These are phyloP conservation scores for Abortiporus biennis DNA, from an alignment of 1,284 basidiomycete species.

Conservation along the genomic window DNA sequence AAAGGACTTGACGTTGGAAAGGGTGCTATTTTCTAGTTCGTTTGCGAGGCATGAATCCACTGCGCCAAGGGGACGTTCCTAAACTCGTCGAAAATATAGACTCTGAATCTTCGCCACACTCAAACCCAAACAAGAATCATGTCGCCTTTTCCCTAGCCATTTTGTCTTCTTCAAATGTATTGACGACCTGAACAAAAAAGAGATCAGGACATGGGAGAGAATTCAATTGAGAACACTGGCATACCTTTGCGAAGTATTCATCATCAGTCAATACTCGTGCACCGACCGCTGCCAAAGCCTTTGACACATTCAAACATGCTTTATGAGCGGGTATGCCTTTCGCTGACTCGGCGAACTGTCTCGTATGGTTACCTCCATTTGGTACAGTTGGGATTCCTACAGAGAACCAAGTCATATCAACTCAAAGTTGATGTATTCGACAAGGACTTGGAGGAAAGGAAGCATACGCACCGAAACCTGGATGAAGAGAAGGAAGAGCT, in stretches of 20 bases:
- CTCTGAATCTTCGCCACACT: no score
- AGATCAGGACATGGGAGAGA: not conserved
- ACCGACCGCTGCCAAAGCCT: conserved; percentile 56
- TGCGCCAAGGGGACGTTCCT: no score
- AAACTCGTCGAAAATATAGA: no score
- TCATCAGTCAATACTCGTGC: conserved; percentile 53
- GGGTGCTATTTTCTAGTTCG: no score
- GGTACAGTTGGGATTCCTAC: conserved; percentile 65
- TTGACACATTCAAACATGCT: conserved; percentile 49
- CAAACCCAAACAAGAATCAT: no score
- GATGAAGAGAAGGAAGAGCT: conserved; percentile 31
- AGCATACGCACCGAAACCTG: conserved; percentile 43
- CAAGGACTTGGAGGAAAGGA: not conserved
- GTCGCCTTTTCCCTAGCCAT: not conserved
- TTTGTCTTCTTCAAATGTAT: conserved; percentile 33
- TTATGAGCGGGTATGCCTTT: conserved; percentile 57
- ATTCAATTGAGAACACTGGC: conserved; percentile 3
- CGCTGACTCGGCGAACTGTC: conserved; percentile 55
- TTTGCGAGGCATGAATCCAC: no score
- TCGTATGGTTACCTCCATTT: conserved; percentile 63
- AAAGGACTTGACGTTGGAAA: no score
- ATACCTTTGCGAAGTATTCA: conserved; percentile 48
- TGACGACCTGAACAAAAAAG: conserved; percentile 23
- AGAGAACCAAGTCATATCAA: conserved; percentile 1
- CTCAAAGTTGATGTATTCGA: not conserved